Evolutionary conservation across 2,329 filamentous ascomycete species (phyloP), one percentile per base, ranked within the genome.

Genomic region (Colletotrichum echinochloae): DNA sequence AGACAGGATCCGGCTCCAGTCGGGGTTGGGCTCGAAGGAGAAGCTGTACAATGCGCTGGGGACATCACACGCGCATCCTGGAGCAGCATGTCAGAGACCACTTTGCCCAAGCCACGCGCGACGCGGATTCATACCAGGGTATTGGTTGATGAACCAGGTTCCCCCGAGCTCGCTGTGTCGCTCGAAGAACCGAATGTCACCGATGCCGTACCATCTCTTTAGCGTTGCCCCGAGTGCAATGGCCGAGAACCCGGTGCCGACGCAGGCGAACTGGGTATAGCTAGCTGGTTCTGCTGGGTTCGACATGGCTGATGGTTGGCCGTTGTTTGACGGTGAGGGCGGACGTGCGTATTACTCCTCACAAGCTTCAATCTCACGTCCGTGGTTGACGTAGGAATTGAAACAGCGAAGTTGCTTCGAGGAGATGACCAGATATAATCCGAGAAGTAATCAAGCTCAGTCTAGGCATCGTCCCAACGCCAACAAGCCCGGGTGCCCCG

Each of bases 101-200:
- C 23, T 18, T 14, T 16, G 20, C n/a, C 18, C n/a, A 23, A 9
- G 3, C 23, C 39, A 41, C 16, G 2, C 5, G 2, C 14, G 18
- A 18, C 28, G 5, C 14, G 7, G 2, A 35, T 7, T 5, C 61
- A 77, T 79, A 77, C 86, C 86, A 12, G 87, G 89, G 77, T 92
- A 92, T 39, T 83, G 81, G 76, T 91, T 92, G 54, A 85, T 85
- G 78, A 84, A 85, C 90, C 90, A 92, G 1, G 89, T 91, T 9
- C 90, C 90, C 39, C 90, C 90, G 52, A 91, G 82, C 3, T 85
- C 84, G 5, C 82, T 79, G 71, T 88, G 82, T 16, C 86, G 82
- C 30, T 92, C 90, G 70, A 91, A 91, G 75, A 92, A 84, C 35
- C 82, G 81, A 74, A 91, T 85, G 70, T 90, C 88, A 71, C 86